phyloP scores from a whole-genome alignment of 257 asterid species.

The Linderniella brevidens region DNA sequence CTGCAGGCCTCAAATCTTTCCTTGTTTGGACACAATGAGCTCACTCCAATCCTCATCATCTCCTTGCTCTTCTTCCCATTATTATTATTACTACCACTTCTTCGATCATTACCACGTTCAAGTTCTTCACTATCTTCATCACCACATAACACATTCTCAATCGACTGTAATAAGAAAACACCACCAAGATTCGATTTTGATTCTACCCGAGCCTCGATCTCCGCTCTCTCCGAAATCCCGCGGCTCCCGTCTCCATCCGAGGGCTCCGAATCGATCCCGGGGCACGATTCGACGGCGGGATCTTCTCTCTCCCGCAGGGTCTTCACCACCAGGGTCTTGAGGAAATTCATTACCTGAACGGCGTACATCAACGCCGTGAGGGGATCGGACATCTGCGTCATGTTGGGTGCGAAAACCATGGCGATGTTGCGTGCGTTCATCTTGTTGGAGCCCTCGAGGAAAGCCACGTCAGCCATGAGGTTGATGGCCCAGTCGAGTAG shows the following conservation, averaged over 20 bases:
- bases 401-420: conserved; percentile 3
- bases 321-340: conserved; percentile 31
- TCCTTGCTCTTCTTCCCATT: too few relatives aligned
- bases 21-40: too few relatives aligned
- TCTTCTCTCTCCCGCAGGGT: conserved; percentile 37
- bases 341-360: conserved; percentile 48
- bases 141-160: too few relatives aligned
- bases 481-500: not conserved
- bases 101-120: too few relatives aligned
- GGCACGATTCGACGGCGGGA: not conserved
- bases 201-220: too few relatives aligned
- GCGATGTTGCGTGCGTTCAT: conserved; percentile 5
- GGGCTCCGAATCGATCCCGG: not conserved
- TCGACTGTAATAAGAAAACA: too few relatives aligned
- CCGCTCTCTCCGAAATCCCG: too few relatives aligned
- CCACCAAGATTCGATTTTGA: too few relatives aligned
- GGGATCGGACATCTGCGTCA: conserved; percentile 22
- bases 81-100: too few relatives aligned
- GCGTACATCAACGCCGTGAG: conserved; percentile 44
- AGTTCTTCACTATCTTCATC: too few relatives aligned
- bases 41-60: too few relatives aligned
- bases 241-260: conserved; percentile 9
- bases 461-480: conserved; percentile 2
- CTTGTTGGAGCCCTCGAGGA: not conserved
- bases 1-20: too few relatives aligned